phyloP scores from a whole-genome alignment of 176 grass and related monocot genomes.

The Avena atlantica region DNA sequence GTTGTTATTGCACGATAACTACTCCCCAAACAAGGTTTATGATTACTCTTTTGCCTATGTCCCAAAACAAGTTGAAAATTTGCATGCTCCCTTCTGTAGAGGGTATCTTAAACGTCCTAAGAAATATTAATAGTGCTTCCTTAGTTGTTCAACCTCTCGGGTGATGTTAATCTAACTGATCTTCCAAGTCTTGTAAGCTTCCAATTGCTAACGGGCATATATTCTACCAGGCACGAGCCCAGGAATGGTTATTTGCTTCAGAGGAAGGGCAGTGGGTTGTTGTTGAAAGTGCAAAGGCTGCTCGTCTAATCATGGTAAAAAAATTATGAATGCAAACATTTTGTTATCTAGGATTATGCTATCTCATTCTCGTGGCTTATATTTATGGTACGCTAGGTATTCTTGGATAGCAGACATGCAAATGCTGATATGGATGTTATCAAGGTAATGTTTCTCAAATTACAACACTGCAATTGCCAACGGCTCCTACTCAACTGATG shows the following conservation, averaged over 20 bases:
- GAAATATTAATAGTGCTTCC: neutral
- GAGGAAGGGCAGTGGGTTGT: conserved; percentile 96
- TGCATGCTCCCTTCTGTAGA: neutral
- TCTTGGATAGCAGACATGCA: conserved; percentile 85
- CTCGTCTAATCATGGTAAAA: conserved; percentile 85
- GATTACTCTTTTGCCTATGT: neutral
- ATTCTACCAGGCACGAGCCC: conserved; percentile 74
- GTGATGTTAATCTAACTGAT: too few species aligned
- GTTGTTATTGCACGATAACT: neutral
- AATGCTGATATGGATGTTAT: conserved; percentile 79
- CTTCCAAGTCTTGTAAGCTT: too few species aligned
- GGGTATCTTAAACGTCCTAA: neutral
- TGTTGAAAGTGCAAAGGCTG: conserved; percentile 87
- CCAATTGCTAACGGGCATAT: neutral
- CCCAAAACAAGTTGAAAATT: neutral
- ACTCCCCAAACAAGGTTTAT: neutral
- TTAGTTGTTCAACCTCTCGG: neutral
- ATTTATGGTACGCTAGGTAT: conserved; percentile 69
- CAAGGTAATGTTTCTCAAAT: conserved; percentile 59
- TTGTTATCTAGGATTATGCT: conserved; percentile 39
- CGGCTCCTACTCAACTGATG: neutral
- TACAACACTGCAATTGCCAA: conserved; percentile 9
- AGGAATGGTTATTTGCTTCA: conserved; percentile 95
- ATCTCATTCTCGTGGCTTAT: conserved; percentile 12
- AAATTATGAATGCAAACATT: conserved; percentile 26